Evolutionary conservation across 768 basidiomycete species (phyloP).

Genomic region (Peribolospora baueri): DNA sequence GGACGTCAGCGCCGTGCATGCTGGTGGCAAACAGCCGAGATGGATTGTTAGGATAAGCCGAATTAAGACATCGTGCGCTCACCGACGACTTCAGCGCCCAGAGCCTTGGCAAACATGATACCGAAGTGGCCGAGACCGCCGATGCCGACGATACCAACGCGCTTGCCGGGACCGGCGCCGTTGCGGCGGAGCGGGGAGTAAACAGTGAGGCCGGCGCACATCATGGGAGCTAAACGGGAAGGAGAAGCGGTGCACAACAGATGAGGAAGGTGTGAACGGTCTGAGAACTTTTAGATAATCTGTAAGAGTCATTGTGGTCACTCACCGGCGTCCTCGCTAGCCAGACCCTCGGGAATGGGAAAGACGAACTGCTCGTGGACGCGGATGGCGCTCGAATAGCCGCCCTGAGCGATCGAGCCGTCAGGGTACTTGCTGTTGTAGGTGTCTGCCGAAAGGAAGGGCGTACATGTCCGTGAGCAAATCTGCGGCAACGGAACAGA

Average conservation of each 20-base stretch:
- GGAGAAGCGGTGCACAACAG: background rate
- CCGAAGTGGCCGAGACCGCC: constrained; percentile 27
- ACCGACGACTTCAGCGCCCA: constrained; percentile 15
- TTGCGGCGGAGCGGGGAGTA: constrained; percentile 22
- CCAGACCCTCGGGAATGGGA: constrained; percentile 19
- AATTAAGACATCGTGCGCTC: too few species aligned
- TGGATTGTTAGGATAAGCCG: too few species aligned
- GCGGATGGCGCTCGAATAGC: constrained; percentile 20
- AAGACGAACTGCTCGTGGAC: constrained; percentile 19
- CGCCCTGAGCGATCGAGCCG: constrained; percentile 16
- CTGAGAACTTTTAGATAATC: too few species aligned
- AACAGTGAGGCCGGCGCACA: constrained; percentile 22
- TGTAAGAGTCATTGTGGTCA: too few species aligned
- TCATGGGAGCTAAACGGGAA: constrained; percentile 14
- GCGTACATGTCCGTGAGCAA: background rate
- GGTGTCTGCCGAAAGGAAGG: background rate
- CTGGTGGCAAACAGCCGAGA: too few species aligned
- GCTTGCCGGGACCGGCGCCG: constrained; percentile 35
- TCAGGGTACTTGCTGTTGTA: constrained; percentile 9
- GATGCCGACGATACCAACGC: constrained; percentile 40
- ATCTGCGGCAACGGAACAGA: background rate
- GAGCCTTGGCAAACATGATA: constrained; percentile 11
- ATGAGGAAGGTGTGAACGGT: background rate
- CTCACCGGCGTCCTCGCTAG: constrained; percentile 13
- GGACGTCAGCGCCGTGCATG: too few species aligned